Evolutionary conservation across 2,329 filamentous ascomycete genomes (phyloP).

Genomic region (Xylaria sp.): DNA sequence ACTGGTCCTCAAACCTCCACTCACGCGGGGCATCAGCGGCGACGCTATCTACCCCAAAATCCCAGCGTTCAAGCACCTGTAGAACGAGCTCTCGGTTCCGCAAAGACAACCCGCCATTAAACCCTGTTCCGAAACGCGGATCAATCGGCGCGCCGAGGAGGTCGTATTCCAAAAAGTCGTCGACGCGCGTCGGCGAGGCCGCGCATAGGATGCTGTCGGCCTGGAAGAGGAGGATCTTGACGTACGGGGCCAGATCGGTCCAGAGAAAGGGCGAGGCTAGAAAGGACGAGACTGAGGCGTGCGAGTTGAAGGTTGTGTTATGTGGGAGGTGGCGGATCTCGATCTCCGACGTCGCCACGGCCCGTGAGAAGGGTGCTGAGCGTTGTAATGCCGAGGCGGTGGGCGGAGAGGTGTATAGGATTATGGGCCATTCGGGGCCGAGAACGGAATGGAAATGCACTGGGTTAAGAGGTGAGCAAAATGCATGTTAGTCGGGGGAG

Average conservation of each 20-base stretch:
- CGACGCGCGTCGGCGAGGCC: conserved; percentile 43
- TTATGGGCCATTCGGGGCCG: conserved; percentile 56
- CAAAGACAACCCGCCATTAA: conserved; percentile 50
- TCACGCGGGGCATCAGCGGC: conserved; percentile 33
- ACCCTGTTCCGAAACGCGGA: conserved; percentile 37
- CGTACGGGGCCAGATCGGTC: conserved; percentile 49
- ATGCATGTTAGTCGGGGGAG: neutral
- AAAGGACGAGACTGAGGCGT: conserved; percentile 51
- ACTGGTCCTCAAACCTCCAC: conserved; percentile 48
- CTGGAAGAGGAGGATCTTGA: conserved; percentile 53
- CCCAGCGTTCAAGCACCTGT: conserved; percentile 34
- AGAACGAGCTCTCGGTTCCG: conserved; percentile 46
- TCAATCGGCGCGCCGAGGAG: conserved; percentile 48
- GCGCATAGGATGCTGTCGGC: conserved; percentile 53
- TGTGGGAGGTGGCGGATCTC: conserved; percentile 52
- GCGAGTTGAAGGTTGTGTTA: conserved; percentile 46
- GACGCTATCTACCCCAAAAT: conserved; percentile 38
- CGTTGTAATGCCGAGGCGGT: conserved; percentile 36
- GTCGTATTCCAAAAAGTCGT: conserved; percentile 52
- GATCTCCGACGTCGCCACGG: conserved; percentile 49
- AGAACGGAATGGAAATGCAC: conserved; percentile 53
- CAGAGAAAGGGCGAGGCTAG: conserved; percentile 51
- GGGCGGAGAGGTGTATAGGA: conserved; percentile 54
- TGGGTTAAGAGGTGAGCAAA: too few relatives aligned
- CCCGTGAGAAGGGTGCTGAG: conserved; percentile 51